Evolutionary conservation across 768 basidiomycete species (phyloP).

Genomic region (Grammothele lineata): DNA sequence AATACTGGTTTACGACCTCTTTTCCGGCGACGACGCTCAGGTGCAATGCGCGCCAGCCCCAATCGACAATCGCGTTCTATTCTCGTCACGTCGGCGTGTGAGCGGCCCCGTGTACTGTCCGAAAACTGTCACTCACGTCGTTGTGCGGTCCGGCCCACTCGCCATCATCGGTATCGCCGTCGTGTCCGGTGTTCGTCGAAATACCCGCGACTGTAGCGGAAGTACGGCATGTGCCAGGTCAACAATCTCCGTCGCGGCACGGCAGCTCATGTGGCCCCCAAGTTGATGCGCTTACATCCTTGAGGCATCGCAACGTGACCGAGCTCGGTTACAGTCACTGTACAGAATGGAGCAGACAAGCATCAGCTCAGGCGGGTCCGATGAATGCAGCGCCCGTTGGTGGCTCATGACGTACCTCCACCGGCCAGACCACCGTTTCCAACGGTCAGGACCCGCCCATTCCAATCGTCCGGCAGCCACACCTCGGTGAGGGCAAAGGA

Average conservation of each 20-base stretch:
- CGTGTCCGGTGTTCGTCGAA: slow-evolving; percentile 24
- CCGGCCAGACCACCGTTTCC: slow-evolving; percentile 28
- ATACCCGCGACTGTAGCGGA: slow-evolving; percentile 19
- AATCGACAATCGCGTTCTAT: slow-evolving; percentile 28
- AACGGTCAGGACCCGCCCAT: slow-evolving; percentile 24
- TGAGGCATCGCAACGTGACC: slow-evolving; percentile 20
- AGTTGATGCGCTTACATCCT: slow-evolving; percentile 18
- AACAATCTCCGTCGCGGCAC: background rate
- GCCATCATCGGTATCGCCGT: slow-evolving; percentile 9
- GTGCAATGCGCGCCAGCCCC: slow-evolving; percentile 26
- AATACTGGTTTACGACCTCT: slow-evolving; percentile 25
- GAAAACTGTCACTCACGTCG: slow-evolving; percentile 14
- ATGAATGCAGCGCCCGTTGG: background rate
- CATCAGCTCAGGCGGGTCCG: background rate
- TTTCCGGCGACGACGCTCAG: slow-evolving; percentile 24
- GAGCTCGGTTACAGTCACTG: slow-evolving; percentile 22
- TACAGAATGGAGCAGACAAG: background rate
- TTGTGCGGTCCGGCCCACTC: slow-evolving; percentile 22
- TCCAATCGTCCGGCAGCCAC: slow-evolving; percentile 30
- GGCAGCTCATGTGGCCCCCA: too few species aligned
- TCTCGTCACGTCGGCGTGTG: background rate
- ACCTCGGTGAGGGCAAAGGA: slow-evolving; percentile 21
- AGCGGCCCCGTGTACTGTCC: too few species aligned
- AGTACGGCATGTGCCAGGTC: background rate
- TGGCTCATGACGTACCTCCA: slow-evolving; percentile 17